Evolutionary conservation across 2,329 filamentous ascomycete species (phyloP), one percentile per base, ranked within the genome.

Genomic region (Dendrostoma leiphaemia): DNA sequence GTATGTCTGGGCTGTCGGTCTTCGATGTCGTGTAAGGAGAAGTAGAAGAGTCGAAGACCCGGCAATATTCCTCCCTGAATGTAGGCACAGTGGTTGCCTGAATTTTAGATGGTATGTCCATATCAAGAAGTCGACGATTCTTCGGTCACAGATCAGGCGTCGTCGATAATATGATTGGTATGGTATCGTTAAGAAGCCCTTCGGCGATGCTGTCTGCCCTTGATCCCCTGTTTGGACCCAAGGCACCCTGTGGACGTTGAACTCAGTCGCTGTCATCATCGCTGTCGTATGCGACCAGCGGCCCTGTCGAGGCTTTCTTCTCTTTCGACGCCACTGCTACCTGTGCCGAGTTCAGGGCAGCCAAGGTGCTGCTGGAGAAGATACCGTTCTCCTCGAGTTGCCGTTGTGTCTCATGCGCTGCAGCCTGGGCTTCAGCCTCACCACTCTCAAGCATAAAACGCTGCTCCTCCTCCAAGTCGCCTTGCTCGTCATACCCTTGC

Each of bases 251-350:
- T n/a, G n/a, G n/a, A n/a, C n/a, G n/a, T n/a, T n/a, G n/a, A n/a
- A n/a, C 41, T 26, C 45, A 55, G 26, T 58, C 56, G 48, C 56
- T 58, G 65, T 78, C 73, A 53, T 78, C 88, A 57, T 96, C 92
- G 67, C 91, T 97, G 53, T 86, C 91, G 65, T 99, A 99, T 24
- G 82, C 89, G 19, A 97, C 94, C 60, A 97, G 73, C 6, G 91
- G 89, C 1, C 90, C 90, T 17, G 81, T 71, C 26, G 83, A 60
- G 9, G 70, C 73, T 26, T 79, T 72, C 49, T 84, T 79, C 23
- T 76, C 71, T 66, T 81, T 83, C 29, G 78, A 75, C 38, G 81
- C 75, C 47, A 84, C 75, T 8, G 79, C 69, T 3, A 83, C 75
- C 60, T 78, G 77, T 51, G 79, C 74, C 59, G 75, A 74, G 65